Conservation (phyloP, 495 filamentous ascomycete genomes). For the Penicillium salamii region DNA sequence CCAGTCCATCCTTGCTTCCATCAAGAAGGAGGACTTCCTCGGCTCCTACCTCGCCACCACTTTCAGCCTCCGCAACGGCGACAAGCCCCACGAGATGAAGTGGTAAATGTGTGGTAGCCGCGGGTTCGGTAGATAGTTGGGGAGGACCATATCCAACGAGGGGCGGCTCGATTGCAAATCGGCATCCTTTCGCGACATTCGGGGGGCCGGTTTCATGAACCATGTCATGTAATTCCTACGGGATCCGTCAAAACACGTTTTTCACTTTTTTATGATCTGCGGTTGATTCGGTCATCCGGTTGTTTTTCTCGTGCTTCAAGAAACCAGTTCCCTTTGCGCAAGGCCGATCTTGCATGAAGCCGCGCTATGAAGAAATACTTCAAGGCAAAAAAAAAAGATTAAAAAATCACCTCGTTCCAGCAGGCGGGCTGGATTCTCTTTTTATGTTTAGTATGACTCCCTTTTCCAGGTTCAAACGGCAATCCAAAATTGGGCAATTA, state of each 20-base stretch:
- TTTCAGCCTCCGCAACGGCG: conserved; percentile 96
- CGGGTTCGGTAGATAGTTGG: conserved; percentile 49
- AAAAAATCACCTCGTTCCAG: conserved; percentile 42
- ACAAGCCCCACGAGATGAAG: conserved; percentile 97
- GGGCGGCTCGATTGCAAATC: conserved; percentile 43
- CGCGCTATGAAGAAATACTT: conserved; percentile 38
- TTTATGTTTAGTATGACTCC: conserved; percentile 46
- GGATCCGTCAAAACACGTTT: conserved; percentile 31
- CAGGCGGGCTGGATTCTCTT: conserved; percentile 33
- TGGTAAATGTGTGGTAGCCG: conserved; percentile 62
- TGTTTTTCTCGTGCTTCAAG: conserved; percentile 37
- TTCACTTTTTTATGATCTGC: conserved; percentile 30
- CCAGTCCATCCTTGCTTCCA: conserved; percentile 81
- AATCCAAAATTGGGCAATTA: conserved; percentile 34
- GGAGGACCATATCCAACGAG: conserved; percentile 41
- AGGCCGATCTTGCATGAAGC: conserved; percentile 40
- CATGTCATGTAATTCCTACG: conserved; percentile 42
- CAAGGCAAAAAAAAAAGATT: conserved; percentile 41
- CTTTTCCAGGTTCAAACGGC: conserved; percentile 39
- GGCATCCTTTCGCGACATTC: conserved; percentile 30
- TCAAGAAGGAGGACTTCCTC: conserved; percentile 95
- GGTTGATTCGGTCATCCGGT: conserved; percentile 37
- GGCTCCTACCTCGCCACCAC: conserved; percentile 83
- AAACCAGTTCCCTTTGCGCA: conserved; percentile 25
- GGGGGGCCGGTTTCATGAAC: conserved; percentile 38